Evolutionary conservation across 2,329 filamentous ascomycete genomes (phyloP).

Genomic region (Microdochium trichocladiopsis): DNA sequence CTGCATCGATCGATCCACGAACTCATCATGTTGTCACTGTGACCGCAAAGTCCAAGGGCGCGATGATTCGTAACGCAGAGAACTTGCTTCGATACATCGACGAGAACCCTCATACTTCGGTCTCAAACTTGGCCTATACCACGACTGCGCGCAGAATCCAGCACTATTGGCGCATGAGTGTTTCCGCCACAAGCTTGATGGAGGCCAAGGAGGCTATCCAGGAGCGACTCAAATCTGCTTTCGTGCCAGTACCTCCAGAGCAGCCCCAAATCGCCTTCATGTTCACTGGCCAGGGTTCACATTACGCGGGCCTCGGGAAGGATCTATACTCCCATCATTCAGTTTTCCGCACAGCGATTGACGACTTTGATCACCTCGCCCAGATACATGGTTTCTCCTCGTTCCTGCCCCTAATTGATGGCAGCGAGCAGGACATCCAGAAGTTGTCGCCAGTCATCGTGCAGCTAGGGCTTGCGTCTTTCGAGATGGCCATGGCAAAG

Average conservation of each 20-base stretch:
- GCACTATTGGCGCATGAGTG: conserved; percentile 47
- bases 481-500: conserved; percentile 50
- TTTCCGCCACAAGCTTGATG: conserved; percentile 30
- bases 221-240: conserved; percentile 33
- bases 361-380: conserved; percentile 49
- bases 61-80: conserved; percentile 53
- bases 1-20: conserved; percentile 38
- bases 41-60: conserved; percentile 45
- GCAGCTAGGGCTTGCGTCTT: conserved; percentile 45
- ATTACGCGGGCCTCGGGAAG: conserved; percentile 43
- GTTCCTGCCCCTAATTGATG: conserved; percentile 45
- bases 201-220: conserved; percentile 35
- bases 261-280: conserved; percentile 43
- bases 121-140: conserved; percentile 57
- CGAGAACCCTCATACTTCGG: conserved; percentile 38
- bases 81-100: conserved; percentile 47
- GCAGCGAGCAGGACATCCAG: conserved; percentile 32
- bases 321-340: conserved; percentile 39
- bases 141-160: conserved; percentile 60
- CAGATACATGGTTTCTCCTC: conserved; percentile 46
- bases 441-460: conserved; percentile 41
- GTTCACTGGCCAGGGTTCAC: conserved; percentile 51
- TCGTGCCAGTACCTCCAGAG: conserved; percentile 31
- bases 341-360: conserved; percentile 43
- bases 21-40: conserved; percentile 51